Evolutionary conservation across 768 basidiomycete genomes (phyloP).

Genomic region (Lactarius sp.): DNA sequence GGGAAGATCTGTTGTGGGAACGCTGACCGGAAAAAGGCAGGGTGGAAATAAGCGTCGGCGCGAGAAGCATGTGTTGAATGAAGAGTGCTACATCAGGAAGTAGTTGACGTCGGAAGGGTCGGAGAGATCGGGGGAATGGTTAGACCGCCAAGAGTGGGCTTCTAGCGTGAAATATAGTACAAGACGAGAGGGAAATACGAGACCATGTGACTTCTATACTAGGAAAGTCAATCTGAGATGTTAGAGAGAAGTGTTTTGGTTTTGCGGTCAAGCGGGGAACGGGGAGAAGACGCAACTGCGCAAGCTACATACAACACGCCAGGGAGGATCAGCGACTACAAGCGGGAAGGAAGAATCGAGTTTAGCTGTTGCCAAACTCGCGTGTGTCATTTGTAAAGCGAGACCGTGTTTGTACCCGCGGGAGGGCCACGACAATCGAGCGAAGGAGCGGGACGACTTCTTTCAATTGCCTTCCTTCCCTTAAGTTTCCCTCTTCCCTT

Average conservation of each 20-base stretch:
- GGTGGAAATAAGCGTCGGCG: slow-evolving; percentile 21
- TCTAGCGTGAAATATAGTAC: slow-evolving; percentile 2
- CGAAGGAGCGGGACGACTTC: slow-evolving; percentile 3
- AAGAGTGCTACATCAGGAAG: not conserved
- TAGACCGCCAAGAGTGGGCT: not conserved
- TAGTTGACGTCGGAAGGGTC: slow-evolving; percentile 23
- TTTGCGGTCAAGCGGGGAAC: too few relatives aligned
- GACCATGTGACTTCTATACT: slow-evolving; percentile 11
- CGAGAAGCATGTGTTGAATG: not conserved
- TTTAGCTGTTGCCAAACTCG: slow-evolving; percentile 13
- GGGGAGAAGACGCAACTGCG: not conserved
- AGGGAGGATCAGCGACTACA: slow-evolving; percentile 15
- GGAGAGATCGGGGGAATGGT: slow-evolving; percentile 19
- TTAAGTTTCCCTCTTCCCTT: not conserved
- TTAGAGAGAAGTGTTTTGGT: not conserved
- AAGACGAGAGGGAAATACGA: not conserved
- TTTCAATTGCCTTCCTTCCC: not conserved
- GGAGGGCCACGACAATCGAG: slow-evolving; percentile 5
- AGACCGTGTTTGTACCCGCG: slow-evolving; percentile 12
- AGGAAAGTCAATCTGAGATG: slow-evolving; percentile 21
- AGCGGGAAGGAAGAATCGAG: slow-evolving; percentile 1
- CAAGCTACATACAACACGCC: too few relatives aligned
- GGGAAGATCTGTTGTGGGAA: slow-evolving; percentile 22
- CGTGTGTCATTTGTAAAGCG: not conserved
- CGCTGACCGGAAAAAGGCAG: not conserved